Base-by-base conservation (phyloP, 116 monocot genomes). In the Phalaenopsis hybrid region DNA sequence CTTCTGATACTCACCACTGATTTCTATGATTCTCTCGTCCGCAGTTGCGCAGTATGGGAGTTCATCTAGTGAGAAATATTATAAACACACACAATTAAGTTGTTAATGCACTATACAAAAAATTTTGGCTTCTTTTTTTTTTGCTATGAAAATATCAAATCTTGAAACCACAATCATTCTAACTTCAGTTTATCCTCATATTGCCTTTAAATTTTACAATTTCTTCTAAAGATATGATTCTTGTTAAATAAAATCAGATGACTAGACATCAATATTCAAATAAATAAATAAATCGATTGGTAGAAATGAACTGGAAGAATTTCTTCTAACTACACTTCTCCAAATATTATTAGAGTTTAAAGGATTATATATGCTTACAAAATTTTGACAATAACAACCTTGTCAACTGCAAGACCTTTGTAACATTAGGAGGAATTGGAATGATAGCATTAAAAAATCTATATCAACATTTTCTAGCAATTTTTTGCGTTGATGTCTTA, bases 21-120 rank as follows among this genome's bases (percentile, higher is more conserved):
- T 91, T 4, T 94, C 94, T n/a, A 97, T 86, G 46, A 94, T 72
- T 79, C 92, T 90, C 82, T 97, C 97, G 65, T 93, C 97, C 8
- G 81, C 50, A 17, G 82, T 77, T 33, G 85, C 90, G 88, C 94
- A 97, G 80, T 76, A 81, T 82, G 97, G 92, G 75, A 90, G 41
- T 76, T 94, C 91, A 78, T 90, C 97, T 97, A 44, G 31, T 13
- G 72, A 72, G 16, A 72, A 37, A 55, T 55, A 12, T 34, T 45
- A 46, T 45, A 46, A 75, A 75, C 15, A 75, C 18, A 7, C 17
- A 44, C 37, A 20, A 23, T 15, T 75, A 43, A 45, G 6, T 70
- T 4, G 15, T 70, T 33, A 34, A 70, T 2, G 2, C 70, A 70
- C 28, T 63, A 13, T 20, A 63, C 4, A 2, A 63, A 63, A 63